A percentile compares a stretch with the other conserved stretches of the same genome.
phyloP scores from a whole-genome alignment of 495 filamentous ascomycete species.

The Sabuloglossum arenarium region DNA sequence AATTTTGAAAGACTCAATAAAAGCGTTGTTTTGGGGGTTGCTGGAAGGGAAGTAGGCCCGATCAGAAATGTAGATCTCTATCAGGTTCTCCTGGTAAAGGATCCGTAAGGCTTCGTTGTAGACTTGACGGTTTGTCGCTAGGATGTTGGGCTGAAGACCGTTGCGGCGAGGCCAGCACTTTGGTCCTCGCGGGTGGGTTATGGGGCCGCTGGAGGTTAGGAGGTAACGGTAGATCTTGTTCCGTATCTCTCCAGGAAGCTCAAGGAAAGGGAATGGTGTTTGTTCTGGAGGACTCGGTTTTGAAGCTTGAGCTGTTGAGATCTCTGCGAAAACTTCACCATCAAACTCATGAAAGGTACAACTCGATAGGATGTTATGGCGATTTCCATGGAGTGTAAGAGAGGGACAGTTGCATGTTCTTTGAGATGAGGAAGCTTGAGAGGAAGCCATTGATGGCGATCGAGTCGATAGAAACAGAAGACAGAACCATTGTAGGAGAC shows the following conservation, averaged over 20 bases:
- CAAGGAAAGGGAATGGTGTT: not conserved
- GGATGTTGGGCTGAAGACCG: not conserved
- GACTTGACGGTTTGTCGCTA: not conserved
- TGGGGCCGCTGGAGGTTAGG: not conserved
- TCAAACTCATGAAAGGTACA: too few relatives aligned
- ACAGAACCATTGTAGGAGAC: too few relatives aligned
- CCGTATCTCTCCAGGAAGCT: not conserved
- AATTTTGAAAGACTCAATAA: not conserved
- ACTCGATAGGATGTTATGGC: too few relatives aligned
- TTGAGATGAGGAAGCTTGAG: too few relatives aligned
- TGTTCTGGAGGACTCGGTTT: conserved; percentile 16
- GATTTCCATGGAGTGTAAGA: too few relatives aligned
- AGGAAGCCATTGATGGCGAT: too few relatives aligned
- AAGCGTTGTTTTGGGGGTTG: not conserved
- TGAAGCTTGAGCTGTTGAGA: not conserved
- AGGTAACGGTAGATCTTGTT: conserved; percentile 3
- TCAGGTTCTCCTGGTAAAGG: not conserved
- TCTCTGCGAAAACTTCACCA: not conserved
- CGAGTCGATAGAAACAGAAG: too few relatives aligned
- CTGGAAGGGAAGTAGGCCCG: not conserved
- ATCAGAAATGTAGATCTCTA: not conserved
- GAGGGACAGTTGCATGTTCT: too few relatives aligned
- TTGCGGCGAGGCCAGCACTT: not conserved
- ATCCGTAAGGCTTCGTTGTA: not conserved
- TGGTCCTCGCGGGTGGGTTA: not conserved